Evolutionary conservation across 768 basidiomycete genomes (phyloP), one percentile per base, ranked within the genome.

Genomic region (Daedaleopsis nitida): DNA sequence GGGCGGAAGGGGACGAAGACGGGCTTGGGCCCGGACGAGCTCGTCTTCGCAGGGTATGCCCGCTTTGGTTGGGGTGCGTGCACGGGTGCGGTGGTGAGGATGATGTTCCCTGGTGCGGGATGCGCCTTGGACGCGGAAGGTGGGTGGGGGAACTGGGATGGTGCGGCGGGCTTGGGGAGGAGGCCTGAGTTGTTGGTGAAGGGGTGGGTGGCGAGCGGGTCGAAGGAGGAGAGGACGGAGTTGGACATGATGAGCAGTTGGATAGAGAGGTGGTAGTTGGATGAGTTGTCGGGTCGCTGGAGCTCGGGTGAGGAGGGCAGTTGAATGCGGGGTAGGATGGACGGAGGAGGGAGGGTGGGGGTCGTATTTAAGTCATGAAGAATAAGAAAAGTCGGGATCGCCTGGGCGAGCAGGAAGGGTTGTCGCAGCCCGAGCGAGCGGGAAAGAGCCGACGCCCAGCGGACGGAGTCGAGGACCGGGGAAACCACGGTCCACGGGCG

Each of bases 161-260:
- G 83, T 32, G 70, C 68, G 11, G 81, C 78, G 54, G 83, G 78
- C 56, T 71, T 72, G 34, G 77, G 73, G 27, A 72, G 53, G n/a
- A 70, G 58, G 27, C 72, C 70, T 45, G 72, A 71, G 66, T 65
- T 68, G 68, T 77, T 74, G 42, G 83, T 86, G 77, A 86, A 87
- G 11, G 84, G 83, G 69, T 87, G 83, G 19, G 77, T 78, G 21
- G 80, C 82, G 67, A 82, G 81, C 43, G 85, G 85, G 75, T 87
- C 76, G 67, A 87, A 86, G 23, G 82, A 81, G 21, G 75, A 72
- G 66, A 74, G 72, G 24, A 66, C 58, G 39, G 71, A 66, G 35
- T 70, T 65, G 52, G 75, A 68, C 73, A 73, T 73, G 58, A 44
- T 59, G 60, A 61, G 27, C 27, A 32, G 27, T 7, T 34, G 53